Evolutionary conservation across 1,139 yeast species (phyloP).

Genomic region (Nakaseomyces bracarensis): DNA sequence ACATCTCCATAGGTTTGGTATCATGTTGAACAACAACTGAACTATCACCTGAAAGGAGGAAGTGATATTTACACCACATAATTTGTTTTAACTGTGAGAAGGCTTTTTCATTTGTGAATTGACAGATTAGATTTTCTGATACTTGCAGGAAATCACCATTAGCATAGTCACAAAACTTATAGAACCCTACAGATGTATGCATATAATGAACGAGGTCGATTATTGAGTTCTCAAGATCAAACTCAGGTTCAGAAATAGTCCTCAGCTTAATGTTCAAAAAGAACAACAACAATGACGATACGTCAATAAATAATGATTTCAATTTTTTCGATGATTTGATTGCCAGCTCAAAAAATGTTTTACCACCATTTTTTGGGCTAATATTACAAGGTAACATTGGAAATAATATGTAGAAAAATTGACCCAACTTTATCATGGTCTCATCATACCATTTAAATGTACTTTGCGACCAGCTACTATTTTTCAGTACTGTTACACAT

Average conservation of each 20-base stretch:
- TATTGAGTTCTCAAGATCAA: slow-evolving; percentile 12
- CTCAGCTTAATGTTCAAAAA: slow-evolving; percentile 30
- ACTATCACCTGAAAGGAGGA: slow-evolving; percentile 49
- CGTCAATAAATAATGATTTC: slow-evolving; percentile 44
- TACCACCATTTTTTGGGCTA: slow-evolving; percentile 15
- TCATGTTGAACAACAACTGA: slow-evolving; percentile 62
- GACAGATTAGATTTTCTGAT: slow-evolving; percentile 47
- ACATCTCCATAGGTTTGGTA: slow-evolving; percentile 40
- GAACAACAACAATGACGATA: slow-evolving; percentile 36
- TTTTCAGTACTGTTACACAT: slow-evolving; percentile 1
- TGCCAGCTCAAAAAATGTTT: slow-evolving; percentile 29
- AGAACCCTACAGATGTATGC: slow-evolving; percentile 66
- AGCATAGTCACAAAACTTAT: slow-evolving; percentile 61
- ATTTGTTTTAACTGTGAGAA: slow-evolving; percentile 62
- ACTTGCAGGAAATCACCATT: slow-evolving; percentile 55
- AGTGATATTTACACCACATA: slow-evolving; percentile 69
- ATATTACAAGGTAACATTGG: slow-evolving; percentile 1
- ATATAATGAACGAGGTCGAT: slow-evolving; percentile 41
- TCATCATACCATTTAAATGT: slow-evolving; percentile 3
- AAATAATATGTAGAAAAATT: neutral
- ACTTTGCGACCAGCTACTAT: slow-evolving; percentile 1
- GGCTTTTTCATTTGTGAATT: slow-evolving; percentile 38
- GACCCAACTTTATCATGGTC: neutral
- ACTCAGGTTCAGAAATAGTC: slow-evolving; percentile 17
- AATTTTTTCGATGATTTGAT: slow-evolving; percentile 36